These are phyloP conservation scores for Leishmania guyanensis DNA, from an alignment of 208 protist genomes.

Conservation along the genomic window DNA sequence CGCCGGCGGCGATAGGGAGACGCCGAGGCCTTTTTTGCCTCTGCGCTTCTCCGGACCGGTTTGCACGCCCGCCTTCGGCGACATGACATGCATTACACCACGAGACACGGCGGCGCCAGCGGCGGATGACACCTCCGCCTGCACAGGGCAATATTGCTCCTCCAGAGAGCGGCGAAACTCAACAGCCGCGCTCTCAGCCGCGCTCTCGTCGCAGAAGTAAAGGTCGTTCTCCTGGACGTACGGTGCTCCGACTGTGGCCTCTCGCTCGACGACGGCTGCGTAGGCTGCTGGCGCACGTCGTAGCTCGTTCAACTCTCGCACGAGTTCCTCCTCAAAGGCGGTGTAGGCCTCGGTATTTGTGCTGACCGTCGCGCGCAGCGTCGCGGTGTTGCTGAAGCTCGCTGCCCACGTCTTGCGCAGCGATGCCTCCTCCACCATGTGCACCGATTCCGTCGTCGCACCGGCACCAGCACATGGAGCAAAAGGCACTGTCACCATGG, in stretches of 20 bases:
- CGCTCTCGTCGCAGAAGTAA: constrained; percentile 49
- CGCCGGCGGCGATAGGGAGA: neutral
- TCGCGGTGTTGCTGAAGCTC: constrained; percentile 36
- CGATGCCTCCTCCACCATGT: constrained; percentile 28
- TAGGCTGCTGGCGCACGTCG: constrained; percentile 65
- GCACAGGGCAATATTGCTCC: constrained; percentile 2
- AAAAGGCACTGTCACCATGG: neutral
- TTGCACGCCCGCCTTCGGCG: neutral
- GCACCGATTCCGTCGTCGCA: neutral
- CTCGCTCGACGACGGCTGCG: constrained; percentile 52
- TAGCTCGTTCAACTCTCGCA: constrained; percentile 75
- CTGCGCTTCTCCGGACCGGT: constrained; percentile 12
- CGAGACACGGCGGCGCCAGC: neutral
- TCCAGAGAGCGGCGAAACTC: constrained; percentile 21
- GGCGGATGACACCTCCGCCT: neutral
- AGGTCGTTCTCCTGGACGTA: constrained; percentile 60
- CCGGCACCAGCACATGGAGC: neutral
- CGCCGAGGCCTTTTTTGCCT: neutral
- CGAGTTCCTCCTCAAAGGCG: constrained; percentile 54
- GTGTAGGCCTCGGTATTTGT: constrained; percentile 61
- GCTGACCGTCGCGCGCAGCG: constrained; percentile 56
- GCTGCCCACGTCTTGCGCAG: constrained; percentile 33
- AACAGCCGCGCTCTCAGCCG: constrained; percentile 18
- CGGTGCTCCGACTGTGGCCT: constrained; percentile 68
- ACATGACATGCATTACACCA: neutral